Percentiles rank a stretch among this genome's conserved stretches.
Conservation (phyloP, 306 rosid genomes). For the Cicer pinnatifidum region DNA sequence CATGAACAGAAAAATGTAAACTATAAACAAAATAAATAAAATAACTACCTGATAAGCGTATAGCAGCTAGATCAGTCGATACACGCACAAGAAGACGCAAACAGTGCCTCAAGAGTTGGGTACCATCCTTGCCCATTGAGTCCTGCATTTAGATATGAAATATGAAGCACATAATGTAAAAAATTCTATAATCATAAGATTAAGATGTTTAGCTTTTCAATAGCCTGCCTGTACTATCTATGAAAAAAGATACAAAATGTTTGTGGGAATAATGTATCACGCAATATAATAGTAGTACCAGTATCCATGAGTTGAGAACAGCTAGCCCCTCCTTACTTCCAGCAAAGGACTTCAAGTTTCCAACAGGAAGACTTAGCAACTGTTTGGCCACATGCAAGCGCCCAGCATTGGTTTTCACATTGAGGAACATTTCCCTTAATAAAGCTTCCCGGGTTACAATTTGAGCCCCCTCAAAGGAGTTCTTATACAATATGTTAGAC, state of each 20-base stretch:
- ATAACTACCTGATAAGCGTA: constrained; percentile 83
- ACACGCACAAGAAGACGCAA: constrained; percentile 97
- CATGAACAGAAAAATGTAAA: constrained; percentile 9
- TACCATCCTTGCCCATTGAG: constrained; percentile 98
- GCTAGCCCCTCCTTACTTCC: constrained; percentile 93
- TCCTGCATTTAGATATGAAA: constrained; percentile 60
- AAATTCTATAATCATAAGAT: constrained; percentile 37
- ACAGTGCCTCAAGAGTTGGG: constrained; percentile 98
- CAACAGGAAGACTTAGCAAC: constrained; percentile 75
- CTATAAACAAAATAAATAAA: constrained; percentile 22
- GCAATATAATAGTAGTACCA: constrained; percentile 66
- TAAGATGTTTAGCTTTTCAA: constrained; percentile 21
- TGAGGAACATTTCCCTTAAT: constrained; percentile 81
- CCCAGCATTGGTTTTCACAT: constrained; percentile 81
- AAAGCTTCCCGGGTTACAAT: constrained; percentile 66
- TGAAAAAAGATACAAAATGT: constrained; percentile 1
- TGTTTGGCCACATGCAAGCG: constrained; percentile 89
- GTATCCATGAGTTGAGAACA: constrained; percentile 91
- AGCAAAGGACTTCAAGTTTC: constrained; percentile 85
- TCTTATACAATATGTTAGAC: constrained; percentile 70
- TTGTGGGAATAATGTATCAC: constrained; percentile 31
- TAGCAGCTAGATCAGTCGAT: constrained; percentile 88
- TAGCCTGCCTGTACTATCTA: constrained; percentile 9
- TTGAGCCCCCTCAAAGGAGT: constrained; percentile 67
- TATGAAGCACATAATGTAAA: constrained; percentile 38